phyloP scores from a whole-genome alignment of 1,139 yeast genomes.

The Saccharomyces hybrid region DNA sequence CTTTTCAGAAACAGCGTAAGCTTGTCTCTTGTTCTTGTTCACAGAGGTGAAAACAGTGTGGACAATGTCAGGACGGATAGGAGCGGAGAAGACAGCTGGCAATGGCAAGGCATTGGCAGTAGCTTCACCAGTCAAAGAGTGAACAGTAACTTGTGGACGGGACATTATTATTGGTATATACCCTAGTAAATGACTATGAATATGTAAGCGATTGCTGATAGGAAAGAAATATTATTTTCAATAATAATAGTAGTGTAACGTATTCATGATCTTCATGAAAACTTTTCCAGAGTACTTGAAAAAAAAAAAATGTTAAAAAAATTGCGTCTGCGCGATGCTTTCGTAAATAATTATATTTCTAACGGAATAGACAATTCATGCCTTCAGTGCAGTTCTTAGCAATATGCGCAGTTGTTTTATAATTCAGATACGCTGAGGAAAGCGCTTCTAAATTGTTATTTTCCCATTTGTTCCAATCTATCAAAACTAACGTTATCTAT shows the following conservation, averaged over 20 bases:
- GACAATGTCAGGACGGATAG: slow-evolving; percentile 99
- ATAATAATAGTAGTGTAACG: background rate
- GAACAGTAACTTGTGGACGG: slow-evolving; percentile 97
- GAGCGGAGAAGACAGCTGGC: slow-evolving; percentile 99
- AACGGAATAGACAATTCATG: background rate
- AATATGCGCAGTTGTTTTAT: too few relatives aligned
- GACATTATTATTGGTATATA: slow-evolving; percentile 41
- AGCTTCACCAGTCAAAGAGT: slow-evolving; percentile 82
- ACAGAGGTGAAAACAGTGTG: slow-evolving; percentile 98
- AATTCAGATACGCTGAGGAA: background rate
- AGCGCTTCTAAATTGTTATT: background rate
- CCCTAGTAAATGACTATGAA: background rate
- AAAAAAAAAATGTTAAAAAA: background rate
- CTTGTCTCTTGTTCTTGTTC: slow-evolving; percentile 99
- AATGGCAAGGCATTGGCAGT: slow-evolving; percentile 79
- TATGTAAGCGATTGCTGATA: background rate
- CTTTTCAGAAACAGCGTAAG: slow-evolving; percentile 98
- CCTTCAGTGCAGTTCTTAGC: background rate
- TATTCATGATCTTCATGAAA: background rate
- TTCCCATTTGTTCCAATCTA: background rate
- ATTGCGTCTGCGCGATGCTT: background rate
- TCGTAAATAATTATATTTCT: background rate
- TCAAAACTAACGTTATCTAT: background rate
- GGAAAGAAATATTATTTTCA: background rate
- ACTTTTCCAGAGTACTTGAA: background rate